These are phyloP conservation scores for Fomitopsis pulvina DNA, from an alignment of 768 basidiomycete genomes.

Conservation along the genomic window DNA sequence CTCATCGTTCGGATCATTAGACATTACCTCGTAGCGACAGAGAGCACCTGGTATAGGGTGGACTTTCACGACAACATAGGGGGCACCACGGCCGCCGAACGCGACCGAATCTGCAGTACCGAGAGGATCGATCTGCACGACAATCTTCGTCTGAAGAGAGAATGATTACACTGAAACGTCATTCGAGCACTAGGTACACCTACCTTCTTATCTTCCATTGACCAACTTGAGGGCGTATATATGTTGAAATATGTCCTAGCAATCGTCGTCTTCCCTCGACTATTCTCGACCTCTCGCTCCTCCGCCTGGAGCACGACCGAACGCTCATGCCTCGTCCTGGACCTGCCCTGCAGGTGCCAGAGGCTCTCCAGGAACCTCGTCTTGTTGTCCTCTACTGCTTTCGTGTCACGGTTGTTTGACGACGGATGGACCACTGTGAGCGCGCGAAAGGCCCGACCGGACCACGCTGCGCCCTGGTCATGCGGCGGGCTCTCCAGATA, in stretches of 20 bases:
- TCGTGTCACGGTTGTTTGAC: conserved; percentile 57
- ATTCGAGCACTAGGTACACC: conserved; percentile 6
- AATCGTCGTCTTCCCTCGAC: conserved; percentile 50
- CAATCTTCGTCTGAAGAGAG: conserved; percentile 69
- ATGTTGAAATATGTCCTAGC: conserved; percentile 88
- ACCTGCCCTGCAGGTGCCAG: conserved; percentile 82
- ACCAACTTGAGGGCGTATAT: conserved; percentile 74
- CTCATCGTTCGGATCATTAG: conserved; percentile 68
- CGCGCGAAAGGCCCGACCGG: conserved; percentile 77
- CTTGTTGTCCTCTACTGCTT: conserved; percentile 60
- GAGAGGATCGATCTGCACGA: conserved; percentile 76
- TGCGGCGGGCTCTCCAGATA: conserved; percentile 78
- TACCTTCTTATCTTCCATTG: conserved; percentile 79
- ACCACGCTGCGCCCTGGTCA: conserved; percentile 84
- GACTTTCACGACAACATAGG: conserved; percentile 74
- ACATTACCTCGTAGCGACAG: conserved; percentile 71
- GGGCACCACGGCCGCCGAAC: conserved; percentile 61
- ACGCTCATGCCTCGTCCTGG: conserved; percentile 65
- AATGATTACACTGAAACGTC: conserved; percentile 4
- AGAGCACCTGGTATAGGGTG: conserved; percentile 82
- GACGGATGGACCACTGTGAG: conserved; percentile 76
- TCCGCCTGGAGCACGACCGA: conserved; percentile 66
- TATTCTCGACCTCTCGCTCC: conserved; percentile 70
- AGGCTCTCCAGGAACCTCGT: conserved; percentile 81
- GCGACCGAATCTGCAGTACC: conserved; percentile 74